Conservation (phyloP, 208 protist genomes). For the Wallacemonas collosoma region DNA sequence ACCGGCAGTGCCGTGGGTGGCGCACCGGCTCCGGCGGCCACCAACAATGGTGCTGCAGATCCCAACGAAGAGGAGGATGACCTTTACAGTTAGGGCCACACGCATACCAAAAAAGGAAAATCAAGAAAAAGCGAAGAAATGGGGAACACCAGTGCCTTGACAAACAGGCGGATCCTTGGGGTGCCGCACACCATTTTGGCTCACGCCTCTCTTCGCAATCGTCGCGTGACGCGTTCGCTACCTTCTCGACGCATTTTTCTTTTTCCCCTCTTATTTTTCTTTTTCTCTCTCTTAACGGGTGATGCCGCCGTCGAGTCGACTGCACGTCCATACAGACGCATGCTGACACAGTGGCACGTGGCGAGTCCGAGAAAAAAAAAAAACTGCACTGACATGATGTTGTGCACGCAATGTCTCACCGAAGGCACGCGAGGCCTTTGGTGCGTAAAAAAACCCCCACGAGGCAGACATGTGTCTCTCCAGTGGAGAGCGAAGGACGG, state of each 20-base stretch:
- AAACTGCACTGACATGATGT: too few species aligned
- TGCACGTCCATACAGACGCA: too few species aligned
- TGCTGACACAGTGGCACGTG: background rate
- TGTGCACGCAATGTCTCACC: too few species aligned
- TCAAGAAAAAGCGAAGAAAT: background rate
- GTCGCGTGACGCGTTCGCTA: background rate
- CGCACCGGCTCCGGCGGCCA: constrained; percentile 18
- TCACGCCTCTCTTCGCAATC: too few species aligned
- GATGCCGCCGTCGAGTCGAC: too few species aligned
- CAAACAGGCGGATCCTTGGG: background rate
- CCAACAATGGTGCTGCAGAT: constrained; percentile 13
- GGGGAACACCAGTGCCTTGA: background rate
- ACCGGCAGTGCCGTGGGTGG: constrained; percentile 17
- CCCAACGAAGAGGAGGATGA: constrained; percentile 48
- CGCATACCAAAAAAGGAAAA: constrained; percentile 15
- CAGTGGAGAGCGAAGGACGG: background rate
- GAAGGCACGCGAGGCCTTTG: too few species aligned
- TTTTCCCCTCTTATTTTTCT: constrained; percentile 15
- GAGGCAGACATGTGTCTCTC: background rate
- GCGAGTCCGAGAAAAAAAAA: constrained; percentile 6
- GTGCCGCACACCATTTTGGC: too few species aligned
- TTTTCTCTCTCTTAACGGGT: too few species aligned
- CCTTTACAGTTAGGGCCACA: constrained; percentile 40
- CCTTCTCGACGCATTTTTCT: background rate
- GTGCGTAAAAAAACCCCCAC: background rate